These are phyloP conservation scores for Discostella stelligeroides DNA, from an alignment of 108 stramenopile genomes.

Conservation along the genomic window DNA sequence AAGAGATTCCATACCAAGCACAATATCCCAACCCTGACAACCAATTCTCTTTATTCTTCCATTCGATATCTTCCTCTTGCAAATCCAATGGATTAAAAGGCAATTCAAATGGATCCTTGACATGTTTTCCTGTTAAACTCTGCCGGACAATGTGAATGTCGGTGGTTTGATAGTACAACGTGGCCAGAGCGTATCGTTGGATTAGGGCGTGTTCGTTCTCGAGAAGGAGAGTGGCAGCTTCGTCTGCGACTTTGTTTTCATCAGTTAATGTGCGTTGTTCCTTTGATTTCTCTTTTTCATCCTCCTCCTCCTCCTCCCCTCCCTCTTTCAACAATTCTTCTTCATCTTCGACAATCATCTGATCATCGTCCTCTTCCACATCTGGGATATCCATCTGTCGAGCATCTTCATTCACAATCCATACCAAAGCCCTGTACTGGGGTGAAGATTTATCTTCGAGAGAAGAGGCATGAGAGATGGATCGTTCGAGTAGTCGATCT, in stretches of 20 bases:
- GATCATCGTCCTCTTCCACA: slow-evolving; percentile 9
- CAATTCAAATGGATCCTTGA: slow-evolving; percentile 13
- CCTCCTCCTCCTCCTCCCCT: too few species aligned
- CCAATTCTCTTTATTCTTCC: slow-evolving; percentile 35
- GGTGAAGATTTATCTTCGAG: slow-evolving; percentile 29
- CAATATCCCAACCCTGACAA: slow-evolving; percentile 31
- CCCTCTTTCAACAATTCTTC: too few species aligned
- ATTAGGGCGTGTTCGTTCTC: slow-evolving; percentile 31
- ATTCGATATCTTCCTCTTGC: slow-evolving; percentile 7
- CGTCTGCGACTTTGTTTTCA: too few species aligned
- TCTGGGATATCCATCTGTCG: slow-evolving; percentile 40
- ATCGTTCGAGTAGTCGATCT: slow-evolving; percentile 46
- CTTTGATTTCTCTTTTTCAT: too few species aligned
- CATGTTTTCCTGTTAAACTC: slow-evolving; percentile 1
- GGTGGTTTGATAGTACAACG: slow-evolving; percentile 44
- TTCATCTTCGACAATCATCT: slow-evolving; percentile 9
- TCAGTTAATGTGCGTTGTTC: too few species aligned
- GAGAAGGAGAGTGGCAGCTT: too few species aligned
- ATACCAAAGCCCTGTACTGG: slow-evolving; percentile 47
- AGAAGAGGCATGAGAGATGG: slow-evolving; percentile 34
- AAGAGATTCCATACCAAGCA: slow-evolving; percentile 40
- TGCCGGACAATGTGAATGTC: slow-evolving; percentile 23
- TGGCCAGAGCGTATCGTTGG: slow-evolving; percentile 44
- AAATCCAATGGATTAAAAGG: slow-evolving; percentile 3
- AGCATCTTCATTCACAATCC: slow-evolving; percentile 40